Evolutionary conservation across 306 rosid species (phyloP).

Genomic region (Malus sieversii): DNA sequence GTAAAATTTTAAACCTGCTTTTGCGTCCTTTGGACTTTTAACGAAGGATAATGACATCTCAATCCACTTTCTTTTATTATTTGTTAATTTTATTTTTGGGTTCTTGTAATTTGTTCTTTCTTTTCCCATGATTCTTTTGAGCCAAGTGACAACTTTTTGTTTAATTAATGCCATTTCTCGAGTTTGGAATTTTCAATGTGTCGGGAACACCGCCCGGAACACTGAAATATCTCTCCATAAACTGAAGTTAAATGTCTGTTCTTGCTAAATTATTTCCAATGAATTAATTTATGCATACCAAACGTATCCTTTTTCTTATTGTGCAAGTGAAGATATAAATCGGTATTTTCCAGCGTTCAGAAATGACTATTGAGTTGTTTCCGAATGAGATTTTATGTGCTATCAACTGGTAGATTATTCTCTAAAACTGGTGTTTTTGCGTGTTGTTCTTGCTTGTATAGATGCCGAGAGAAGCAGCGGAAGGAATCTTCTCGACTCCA

Average conservation of each 20-base stretch:
- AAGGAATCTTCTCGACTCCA: constrained; percentile 89
- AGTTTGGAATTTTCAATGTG: neutral
- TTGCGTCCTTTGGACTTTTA: constrained; percentile 4
- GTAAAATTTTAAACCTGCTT: neutral
- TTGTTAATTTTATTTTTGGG: neutral
- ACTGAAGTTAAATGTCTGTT: neutral
- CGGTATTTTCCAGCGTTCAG: neutral
- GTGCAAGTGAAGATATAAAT: neutral
- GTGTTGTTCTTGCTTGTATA: constrained; percentile 8
- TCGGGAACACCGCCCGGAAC: too few species aligned
- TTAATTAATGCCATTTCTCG: neutral
- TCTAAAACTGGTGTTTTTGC: neutral
- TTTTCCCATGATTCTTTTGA: neutral
- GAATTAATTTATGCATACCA: neutral
- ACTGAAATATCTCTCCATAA: neutral
- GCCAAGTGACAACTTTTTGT: neutral
- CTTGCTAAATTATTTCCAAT: neutral
- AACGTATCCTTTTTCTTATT: neutral
- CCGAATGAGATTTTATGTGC: neutral
- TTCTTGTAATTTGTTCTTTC: neutral
- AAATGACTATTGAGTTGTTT: neutral
- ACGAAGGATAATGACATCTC: constrained; percentile 6
- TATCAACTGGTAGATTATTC: neutral
- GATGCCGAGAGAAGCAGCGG: constrained; percentile 98
- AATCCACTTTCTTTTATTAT: neutral